phyloP scores from a whole-genome alignment of 495 filamentous ascomycete genomes.

The Penicillium riverlandense region DNA sequence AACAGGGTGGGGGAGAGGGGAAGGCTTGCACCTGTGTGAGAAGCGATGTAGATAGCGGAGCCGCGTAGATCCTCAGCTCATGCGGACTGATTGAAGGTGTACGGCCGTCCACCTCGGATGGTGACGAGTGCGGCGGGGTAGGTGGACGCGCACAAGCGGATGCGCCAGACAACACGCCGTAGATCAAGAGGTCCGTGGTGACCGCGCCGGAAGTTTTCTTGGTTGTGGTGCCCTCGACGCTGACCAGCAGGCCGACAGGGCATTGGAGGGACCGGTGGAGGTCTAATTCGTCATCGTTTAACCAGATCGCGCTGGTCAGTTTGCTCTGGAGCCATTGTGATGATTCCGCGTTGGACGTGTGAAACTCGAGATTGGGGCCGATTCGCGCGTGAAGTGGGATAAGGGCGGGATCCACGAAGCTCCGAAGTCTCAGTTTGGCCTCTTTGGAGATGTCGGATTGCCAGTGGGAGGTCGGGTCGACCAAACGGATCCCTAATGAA shows the following conservation, averaged over 20 bases:
- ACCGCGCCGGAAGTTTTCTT: constrained; percentile 11
- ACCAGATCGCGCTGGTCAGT: constrained; percentile 24
- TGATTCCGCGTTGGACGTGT: constrained; percentile 26
- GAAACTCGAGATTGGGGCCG: constrained; percentile 45
- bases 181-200: constrained; percentile 50
- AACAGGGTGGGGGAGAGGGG: constrained; percentile 24
- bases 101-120: constrained; percentile 16
- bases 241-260: constrained; percentile 33
- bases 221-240: constrained; percentile 15
- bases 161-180: constrained; percentile 34
- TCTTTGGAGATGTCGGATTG: constrained; percentile 33
- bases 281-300: constrained; percentile 26
- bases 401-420: constrained; percentile 38
- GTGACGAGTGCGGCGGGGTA: constrained; percentile 42
- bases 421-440: constrained; percentile 30
- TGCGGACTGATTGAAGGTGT: constrained; percentile 9
- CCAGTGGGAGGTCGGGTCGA: constrained; percentile 30
- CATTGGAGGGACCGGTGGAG: constrained; percentile 29
- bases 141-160: constrained; percentile 28
- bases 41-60: constrained; percentile 27
- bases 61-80: constrained; percentile 35
- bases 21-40: constrained; percentile 28
- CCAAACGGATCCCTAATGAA: constrained; percentile 28
- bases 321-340: constrained; percentile 37
- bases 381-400: constrained; percentile 43